Evolutionary conservation across 768 basidiomycete genomes (phyloP).

Genomic region (Kockovaella imperatae): DNA sequence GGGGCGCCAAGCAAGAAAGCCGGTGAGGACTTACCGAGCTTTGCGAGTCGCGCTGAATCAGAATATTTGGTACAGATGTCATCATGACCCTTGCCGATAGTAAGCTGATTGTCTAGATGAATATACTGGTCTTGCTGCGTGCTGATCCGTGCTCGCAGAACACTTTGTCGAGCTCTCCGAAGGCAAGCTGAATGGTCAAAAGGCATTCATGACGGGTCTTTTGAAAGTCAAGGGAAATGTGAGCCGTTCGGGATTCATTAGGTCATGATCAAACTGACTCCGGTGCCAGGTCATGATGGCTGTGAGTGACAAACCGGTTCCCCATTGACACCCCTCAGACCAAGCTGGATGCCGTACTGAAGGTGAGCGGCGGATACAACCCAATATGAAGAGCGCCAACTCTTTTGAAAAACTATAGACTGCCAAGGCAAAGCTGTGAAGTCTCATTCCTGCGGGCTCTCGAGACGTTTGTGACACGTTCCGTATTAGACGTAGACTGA

Average conservation of each 20-base stretch:
- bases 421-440: conserved; percentile 41
- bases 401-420: conserved; percentile 14
- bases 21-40: conserved; percentile 15
- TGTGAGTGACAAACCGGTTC: conserved; percentile 12
- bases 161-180: conserved; percentile 58
- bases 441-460: no score
- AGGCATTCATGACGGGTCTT: conserved; percentile 92
- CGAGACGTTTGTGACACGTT: no score
- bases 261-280: not conserved
- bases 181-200: conserved; percentile 73
- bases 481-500: no score
- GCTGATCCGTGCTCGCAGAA: conserved; percentile 42
- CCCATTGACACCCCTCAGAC: conserved; percentile 46
- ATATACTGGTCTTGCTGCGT: not conserved
- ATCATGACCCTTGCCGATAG: conserved; percentile 20
- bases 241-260: conserved; percentile 4
- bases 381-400: not conserved
- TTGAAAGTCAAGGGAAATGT: conserved; percentile 56
- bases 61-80: conserved; percentile 5
- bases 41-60: not conserved
- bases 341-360: conserved; percentile 75
- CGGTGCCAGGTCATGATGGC: conserved; percentile 28
- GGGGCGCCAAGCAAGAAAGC: conserved; percentile 36
- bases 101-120: conserved; percentile 1
- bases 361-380: conserved; percentile 50